Evolutionary conservation across 352 stramenopile genomes (phyloP).

Genomic region (Phytophthora citrophthora): DNA sequence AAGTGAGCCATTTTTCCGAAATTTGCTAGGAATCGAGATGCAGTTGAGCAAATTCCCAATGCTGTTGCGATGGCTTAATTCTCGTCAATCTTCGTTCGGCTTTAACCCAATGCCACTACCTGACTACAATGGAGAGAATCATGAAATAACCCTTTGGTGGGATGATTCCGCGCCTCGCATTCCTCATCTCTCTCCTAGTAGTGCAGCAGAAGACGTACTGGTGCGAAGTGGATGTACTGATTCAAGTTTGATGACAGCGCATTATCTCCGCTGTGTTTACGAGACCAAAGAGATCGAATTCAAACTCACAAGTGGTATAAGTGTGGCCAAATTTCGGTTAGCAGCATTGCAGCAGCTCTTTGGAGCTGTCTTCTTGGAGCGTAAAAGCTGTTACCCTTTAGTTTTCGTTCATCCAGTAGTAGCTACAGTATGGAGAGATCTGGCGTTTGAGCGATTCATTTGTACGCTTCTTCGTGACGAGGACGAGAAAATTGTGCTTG

Average conservation of each 20-base stretch:
- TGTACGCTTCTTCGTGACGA: slow-evolving; percentile 39
- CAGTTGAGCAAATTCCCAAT: slow-evolving; percentile 4
- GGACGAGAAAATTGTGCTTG: slow-evolving; percentile 46
- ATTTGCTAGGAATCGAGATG: slow-evolving; percentile 29
- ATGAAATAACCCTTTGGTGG: slow-evolving; percentile 18
- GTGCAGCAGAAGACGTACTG: slow-evolving; percentile 8
- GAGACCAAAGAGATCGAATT: slow-evolving; percentile 53
- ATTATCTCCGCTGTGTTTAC: slow-evolving; percentile 30
- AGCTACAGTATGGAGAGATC: slow-evolving; percentile 38
- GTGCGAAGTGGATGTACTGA: background rate
- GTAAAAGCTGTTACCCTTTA: slow-evolving; percentile 30
- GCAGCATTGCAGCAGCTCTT: slow-evolving; percentile 49
- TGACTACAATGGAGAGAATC: background rate
- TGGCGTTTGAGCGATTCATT: slow-evolving; percentile 34
- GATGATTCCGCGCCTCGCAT: slow-evolving; percentile 10
- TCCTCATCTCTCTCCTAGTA: slow-evolving; percentile 9
- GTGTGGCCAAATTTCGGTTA: slow-evolving; percentile 48
- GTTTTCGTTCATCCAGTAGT: slow-evolving; percentile 27
- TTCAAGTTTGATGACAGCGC: slow-evolving; percentile 2
- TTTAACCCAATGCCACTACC: background rate
- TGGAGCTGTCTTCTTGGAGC: slow-evolving; percentile 35
- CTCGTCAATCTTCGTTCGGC: slow-evolving; percentile 15
- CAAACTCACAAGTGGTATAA: slow-evolving; percentile 38
- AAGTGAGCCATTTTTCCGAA: slow-evolving; percentile 27
- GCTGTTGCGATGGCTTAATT: slow-evolving; percentile 22